phyloP scores from a whole-genome alignment of 345 rosid species.

The Hibiscus trionum region DNA sequence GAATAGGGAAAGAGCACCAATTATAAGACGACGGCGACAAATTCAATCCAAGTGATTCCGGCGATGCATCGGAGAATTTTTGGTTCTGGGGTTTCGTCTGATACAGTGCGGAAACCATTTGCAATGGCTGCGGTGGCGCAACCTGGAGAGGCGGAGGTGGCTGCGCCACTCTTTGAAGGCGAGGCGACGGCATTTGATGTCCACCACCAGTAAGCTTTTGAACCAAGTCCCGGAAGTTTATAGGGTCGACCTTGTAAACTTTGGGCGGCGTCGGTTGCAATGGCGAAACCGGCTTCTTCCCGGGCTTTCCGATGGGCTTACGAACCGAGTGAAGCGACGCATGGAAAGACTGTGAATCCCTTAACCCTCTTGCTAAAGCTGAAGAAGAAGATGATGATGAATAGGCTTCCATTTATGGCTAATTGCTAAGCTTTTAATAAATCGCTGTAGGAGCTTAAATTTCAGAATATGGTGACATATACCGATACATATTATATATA shows the following conservation, averaged over 20 bases:
- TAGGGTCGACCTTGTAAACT: slow-evolving; percentile 75
- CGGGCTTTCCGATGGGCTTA: slow-evolving; percentile 42
- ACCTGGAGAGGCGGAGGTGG: slow-evolving; percentile 46
- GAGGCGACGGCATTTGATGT: not conserved
- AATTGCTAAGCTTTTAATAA: not conserved
- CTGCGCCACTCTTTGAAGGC: slow-evolving; percentile 36
- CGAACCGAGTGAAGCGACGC: slow-evolving; percentile 49
- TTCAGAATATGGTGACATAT: not conserved
- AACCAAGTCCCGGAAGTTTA: slow-evolving; percentile 74
- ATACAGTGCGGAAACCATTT: not conserved
- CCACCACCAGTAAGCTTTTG: slow-evolving; percentile 66
- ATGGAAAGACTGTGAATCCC: slow-evolving; percentile 19
- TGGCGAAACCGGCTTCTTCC: slow-evolving; percentile 59
- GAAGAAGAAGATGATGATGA: slow-evolving; percentile 22
- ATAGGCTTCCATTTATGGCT: slow-evolving; percentile 22
- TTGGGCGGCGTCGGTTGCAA: slow-evolving; percentile 51
- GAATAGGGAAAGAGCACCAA: slow-evolving; percentile 48
- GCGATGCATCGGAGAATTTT: slow-evolving; percentile 9
- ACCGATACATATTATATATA: not conserved
- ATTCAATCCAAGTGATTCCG: slow-evolving; percentile 28
- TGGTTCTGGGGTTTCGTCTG: not conserved
- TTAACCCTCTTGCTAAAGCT: not conserved
- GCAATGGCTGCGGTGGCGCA: slow-evolving; percentile 12
- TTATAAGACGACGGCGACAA: slow-evolving; percentile 36
- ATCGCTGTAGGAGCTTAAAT: not conserved